A percentile compares a stretch with the other conserved stretches of the same genome.
Evolutionary conservation across 179 eudicot genomes (phyloP).

Genomic region (Spinacia oleracea): DNA sequence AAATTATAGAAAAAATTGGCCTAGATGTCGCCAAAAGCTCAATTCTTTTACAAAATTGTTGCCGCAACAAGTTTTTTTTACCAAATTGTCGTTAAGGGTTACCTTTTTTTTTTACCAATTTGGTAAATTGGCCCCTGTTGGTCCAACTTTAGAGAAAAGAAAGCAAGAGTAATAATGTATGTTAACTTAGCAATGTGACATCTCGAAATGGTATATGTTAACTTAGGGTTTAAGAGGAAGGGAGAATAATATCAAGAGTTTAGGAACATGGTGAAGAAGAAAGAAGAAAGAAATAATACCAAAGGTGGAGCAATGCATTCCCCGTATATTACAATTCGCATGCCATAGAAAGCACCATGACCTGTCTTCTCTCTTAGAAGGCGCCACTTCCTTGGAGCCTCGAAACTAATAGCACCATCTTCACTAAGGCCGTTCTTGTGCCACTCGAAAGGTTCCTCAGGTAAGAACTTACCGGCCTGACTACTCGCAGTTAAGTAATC

Average conservation of each 20-base stretch:
- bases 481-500: conserved; percentile 77
- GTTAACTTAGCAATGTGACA: neutral
- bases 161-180: neutral
- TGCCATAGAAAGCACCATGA: conserved; percentile 90
- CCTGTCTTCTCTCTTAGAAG: conserved; percentile 82
- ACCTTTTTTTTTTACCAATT: too few relatives aligned
- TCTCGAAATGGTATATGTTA: neutral
- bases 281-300: conserved; percentile 44
- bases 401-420: conserved; percentile 82
- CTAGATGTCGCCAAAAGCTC: too few relatives aligned
- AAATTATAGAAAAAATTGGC: too few relatives aligned
- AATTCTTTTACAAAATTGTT: too few relatives aligned
- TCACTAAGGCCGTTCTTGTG: conserved; percentile 74
- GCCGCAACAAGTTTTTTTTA: too few relatives aligned
- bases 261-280: neutral
- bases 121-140: too few relatives aligned
- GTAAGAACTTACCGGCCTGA: conserved; percentile 71
- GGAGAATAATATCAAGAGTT: neutral
- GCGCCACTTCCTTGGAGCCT: conserved; percentile 98
- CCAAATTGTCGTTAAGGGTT: too few relatives aligned
- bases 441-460: conserved; percentile 97
- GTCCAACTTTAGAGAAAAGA: neutral
- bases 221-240: neutral
- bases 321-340: conserved; percentile 79
- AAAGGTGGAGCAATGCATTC: conserved; percentile 92